phyloP scores from a whole-genome alignment of 768 basidiomycete species.

The Thelephora ganbajun region DNA sequence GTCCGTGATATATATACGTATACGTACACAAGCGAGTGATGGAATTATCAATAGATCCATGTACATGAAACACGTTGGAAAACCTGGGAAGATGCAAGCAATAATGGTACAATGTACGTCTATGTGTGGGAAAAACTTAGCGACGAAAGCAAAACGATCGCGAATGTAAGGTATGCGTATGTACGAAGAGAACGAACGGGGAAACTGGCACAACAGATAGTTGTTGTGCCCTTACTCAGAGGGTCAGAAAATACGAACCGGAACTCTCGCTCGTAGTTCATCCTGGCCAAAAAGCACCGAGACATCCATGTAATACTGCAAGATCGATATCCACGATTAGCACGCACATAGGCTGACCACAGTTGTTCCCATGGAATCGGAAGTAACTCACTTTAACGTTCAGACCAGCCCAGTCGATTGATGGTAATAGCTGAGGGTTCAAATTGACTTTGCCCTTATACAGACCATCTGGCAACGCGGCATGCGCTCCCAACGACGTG shows the following conservation, averaged over 20 bases:
- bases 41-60: too few relatives aligned
- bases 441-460: slow-evolving; percentile 45
- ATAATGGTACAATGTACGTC: too few relatives aligned
- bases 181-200: not conserved
- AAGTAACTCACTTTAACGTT: slow-evolving; percentile 43
- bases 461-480: slow-evolving; percentile 51
- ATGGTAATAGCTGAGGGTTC: slow-evolving; percentile 45
- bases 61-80: too few relatives aligned
- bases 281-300: slow-evolving; percentile 55
- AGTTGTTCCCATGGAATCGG: not conserved
- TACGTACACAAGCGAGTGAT: too few relatives aligned
- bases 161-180: not conserved
- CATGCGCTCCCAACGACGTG: slow-evolving; percentile 30
- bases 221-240: too few relatives aligned
- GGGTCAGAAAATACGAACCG: slow-evolving; percentile 38
- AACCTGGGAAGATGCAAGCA: too few relatives aligned
- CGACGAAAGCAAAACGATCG: not conserved
- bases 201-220: too few relatives aligned
- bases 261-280: slow-evolving; percentile 45
- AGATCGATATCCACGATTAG: slow-evolving; percentile 1
- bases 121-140: not conserved
- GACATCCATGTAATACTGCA: slow-evolving; percentile 60
- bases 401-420: slow-evolving; percentile 52
- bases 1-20: too few relatives aligned
- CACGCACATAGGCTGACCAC: not conserved